Percentiles rank a stretch among this genome's conserved stretches.
These are phyloP conservation scores for Penicillium crystallinum DNA, from an alignment of 495 filamentous ascomycete species.

Conservation along the genomic window DNA sequence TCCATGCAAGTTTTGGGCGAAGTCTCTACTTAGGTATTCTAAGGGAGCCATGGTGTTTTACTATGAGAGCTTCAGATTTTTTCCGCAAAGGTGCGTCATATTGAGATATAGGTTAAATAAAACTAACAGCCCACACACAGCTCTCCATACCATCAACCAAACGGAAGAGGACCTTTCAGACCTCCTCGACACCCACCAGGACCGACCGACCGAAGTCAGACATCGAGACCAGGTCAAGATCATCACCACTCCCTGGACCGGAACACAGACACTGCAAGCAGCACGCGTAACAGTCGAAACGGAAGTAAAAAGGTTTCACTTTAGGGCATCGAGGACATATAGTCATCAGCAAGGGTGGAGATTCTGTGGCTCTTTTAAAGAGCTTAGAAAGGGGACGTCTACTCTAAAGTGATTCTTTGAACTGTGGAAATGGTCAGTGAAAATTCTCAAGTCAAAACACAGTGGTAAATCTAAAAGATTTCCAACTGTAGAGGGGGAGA, in stretches of 20 bases:
- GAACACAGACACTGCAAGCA: slow-evolving; percentile 23
- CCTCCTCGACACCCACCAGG: slow-evolving; percentile 64
- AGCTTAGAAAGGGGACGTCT: slow-evolving; percentile 72
- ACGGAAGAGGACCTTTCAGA: slow-evolving; percentile 56
- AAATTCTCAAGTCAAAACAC: not conserved
- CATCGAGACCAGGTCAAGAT: slow-evolving; percentile 59
- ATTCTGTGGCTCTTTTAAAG: slow-evolving; percentile 73
- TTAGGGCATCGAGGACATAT: slow-evolving; percentile 62
- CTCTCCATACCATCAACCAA: slow-evolving; percentile 14
- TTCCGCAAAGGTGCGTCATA: no score
- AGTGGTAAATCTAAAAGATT: not conserved
- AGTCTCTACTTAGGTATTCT: no score
- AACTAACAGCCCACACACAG: not conserved
- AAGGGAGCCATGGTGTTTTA: no score
- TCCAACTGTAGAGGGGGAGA: slow-evolving; percentile 26
- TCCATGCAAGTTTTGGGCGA: no score
- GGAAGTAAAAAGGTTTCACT: slow-evolving; percentile 63
- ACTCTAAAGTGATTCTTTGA: slow-evolving; percentile 93
- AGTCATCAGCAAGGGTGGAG: slow-evolving; percentile 72
- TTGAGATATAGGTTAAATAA: not conserved
- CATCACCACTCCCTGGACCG: slow-evolving; percentile 64
- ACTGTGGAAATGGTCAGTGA: slow-evolving; percentile 42
- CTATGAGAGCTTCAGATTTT: no score
- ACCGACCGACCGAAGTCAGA: slow-evolving; percentile 60
- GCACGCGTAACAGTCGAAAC: slow-evolving; percentile 41